Conservation (phyloP, 148 eudicot genomes). For the Rhododendron henanense region DNA sequence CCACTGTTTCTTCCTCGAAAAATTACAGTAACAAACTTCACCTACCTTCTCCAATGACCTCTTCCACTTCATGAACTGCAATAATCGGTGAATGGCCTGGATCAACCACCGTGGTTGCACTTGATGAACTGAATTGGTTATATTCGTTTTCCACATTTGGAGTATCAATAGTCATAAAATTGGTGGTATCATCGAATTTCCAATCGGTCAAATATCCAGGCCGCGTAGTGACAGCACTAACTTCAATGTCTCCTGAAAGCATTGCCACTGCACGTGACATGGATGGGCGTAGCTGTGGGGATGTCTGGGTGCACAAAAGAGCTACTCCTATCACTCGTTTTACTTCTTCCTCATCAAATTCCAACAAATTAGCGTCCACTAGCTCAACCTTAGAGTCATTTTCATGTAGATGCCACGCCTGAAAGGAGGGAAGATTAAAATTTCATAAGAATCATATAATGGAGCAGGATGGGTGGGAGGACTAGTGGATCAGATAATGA, state of each 20-base stretch:
- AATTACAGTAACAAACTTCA: conserved; percentile 10
- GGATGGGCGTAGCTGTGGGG: conserved; percentile 70
- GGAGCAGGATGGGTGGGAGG: not conserved
- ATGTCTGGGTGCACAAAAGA: conserved; percentile 83
- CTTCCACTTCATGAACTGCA: conserved; percentile 9
- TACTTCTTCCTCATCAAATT: conserved; percentile 54
- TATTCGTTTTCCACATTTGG: conserved; percentile 13
- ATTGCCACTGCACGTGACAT: conserved; percentile 89
- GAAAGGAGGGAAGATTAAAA: not conserved
- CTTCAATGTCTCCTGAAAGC: conserved; percentile 72
- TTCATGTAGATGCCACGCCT: conserved; percentile 83
- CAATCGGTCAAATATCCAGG: conserved; percentile 82
- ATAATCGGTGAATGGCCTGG: conserved; percentile 19
- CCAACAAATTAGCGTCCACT: conserved; percentile 45
- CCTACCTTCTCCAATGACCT: conserved; percentile 15
- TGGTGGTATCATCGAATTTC: conserved; percentile 46
- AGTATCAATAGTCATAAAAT: conserved; percentile 27
- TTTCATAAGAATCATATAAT: not conserved
- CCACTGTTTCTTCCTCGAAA: not conserved
- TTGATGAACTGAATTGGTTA: conserved; percentile 17
- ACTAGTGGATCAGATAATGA: not conserved
- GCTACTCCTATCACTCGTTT: conserved; percentile 54
- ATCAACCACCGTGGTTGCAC: conserved; percentile 17
- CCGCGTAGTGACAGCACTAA: conserved; percentile 42
- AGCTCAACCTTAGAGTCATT: conserved; percentile 46